Conservation (phyloP, 345 rosid species). For the Kernera saxatilis region DNA sequence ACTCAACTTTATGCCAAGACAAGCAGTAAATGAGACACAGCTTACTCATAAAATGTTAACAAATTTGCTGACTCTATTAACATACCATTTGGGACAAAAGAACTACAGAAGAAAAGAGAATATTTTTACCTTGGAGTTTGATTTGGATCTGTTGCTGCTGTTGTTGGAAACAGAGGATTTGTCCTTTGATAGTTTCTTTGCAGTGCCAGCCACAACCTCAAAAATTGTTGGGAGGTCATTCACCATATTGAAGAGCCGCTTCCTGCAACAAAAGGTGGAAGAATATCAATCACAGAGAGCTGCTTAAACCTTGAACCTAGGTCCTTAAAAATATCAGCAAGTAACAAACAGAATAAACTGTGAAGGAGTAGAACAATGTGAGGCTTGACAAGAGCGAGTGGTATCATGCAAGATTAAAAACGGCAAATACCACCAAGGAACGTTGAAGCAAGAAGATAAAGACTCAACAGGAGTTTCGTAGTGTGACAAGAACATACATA, state of each 20-base stretch:
- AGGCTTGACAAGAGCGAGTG: not conserved
- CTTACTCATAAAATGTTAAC: not conserved
- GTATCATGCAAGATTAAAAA: not conserved
- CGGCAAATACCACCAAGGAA: not conserved
- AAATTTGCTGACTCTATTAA: not conserved
- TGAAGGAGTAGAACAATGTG: not conserved
- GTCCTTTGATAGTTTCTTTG: constrained; percentile 62
- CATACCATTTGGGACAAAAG: not conserved
- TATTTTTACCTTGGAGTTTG: constrained; percentile 55
- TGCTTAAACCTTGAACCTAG: not conserved
- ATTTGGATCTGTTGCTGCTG: constrained; percentile 65
- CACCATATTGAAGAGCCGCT: constrained; percentile 73
- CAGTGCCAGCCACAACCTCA: constrained; percentile 66
- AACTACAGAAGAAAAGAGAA: not conserved
- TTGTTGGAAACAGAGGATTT: constrained; percentile 62
- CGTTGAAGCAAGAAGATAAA: not conserved
- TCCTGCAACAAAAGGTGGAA: constrained; percentile 43
- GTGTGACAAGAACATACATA: constrained; percentile 18
- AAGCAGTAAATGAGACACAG: not conserved
- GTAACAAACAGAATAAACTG: not conserved
- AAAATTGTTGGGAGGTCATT: constrained; percentile 83
- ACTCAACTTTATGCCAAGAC: not conserved
- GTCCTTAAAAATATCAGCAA: not conserved
- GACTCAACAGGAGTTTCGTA: not conserved
- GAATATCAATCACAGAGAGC: not conserved